phyloP scores from a whole-genome alignment of 805 yeast species.

The Ogataea kodamae region DNA sequence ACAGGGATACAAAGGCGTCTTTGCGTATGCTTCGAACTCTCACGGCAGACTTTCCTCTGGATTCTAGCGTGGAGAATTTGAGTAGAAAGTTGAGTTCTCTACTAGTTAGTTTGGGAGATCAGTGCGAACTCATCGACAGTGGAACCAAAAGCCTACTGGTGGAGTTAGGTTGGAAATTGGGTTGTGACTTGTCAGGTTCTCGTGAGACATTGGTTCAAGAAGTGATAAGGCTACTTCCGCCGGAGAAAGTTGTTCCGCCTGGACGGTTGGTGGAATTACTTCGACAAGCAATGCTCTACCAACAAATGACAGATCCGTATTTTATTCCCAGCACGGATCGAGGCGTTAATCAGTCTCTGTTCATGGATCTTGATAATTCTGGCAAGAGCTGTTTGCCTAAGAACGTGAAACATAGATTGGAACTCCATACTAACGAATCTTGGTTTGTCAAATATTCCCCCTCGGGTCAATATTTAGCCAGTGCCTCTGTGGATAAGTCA shows the following conservation, averaged over 20 bases:
- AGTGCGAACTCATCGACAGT: constrained; percentile 10
- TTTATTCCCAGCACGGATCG: constrained; percentile 17
- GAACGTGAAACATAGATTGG: constrained; percentile 42
- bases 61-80: constrained; percentile 7
- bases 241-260: constrained; percentile 44
- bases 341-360: constrained; percentile 19
- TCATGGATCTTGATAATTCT: constrained; percentile 20
- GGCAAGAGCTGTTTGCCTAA: constrained; percentile 38
- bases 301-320: constrained; percentile 31
- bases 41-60: constrained; percentile 24
- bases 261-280: constrained; percentile 48
- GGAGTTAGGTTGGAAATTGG: constrained; percentile 19
- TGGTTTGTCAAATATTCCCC: constrained; percentile 83
- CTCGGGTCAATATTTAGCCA: constrained; percentile 70
- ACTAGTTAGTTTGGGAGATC: constrained; percentile 29
- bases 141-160: constrained; percentile 8
- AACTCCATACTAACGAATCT: constrained; percentile 66
- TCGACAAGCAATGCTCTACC: constrained; percentile 48
- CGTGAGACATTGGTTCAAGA: constrained; percentile 39
- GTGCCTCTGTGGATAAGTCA: constrained; percentile 67
- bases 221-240: constrained; percentile 45
- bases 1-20: constrained; percentile 33
- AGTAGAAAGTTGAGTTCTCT: constrained; percentile 20
- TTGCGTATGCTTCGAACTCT: constrained; percentile 35
- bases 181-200: constrained; percentile 25